These are phyloP conservation scores for Rhododendron kiyosumense DNA, from an alignment of 148 eudicot genomes.

Conservation along the genomic window DNA sequence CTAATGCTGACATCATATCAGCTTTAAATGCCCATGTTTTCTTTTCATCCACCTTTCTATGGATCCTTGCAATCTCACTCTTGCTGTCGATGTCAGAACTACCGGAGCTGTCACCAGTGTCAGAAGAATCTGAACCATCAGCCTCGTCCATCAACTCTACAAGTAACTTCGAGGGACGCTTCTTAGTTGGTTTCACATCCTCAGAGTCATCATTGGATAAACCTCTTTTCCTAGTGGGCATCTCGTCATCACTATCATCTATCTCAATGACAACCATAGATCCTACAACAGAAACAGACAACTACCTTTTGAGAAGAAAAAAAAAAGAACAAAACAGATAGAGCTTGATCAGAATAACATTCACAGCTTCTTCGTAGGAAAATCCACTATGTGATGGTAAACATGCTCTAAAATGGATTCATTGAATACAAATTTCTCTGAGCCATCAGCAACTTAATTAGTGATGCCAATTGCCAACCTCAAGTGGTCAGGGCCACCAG, in stretches of 20 bases:
- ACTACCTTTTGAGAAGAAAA: neutral
- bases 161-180: neutral
- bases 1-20: constrained; percentile 29
- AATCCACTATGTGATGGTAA: neutral
- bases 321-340: neutral
- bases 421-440: neutral
- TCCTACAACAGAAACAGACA: constrained; percentile 1
- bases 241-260: constrained; percentile 16
- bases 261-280: neutral
- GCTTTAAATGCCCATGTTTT: constrained; percentile 25
- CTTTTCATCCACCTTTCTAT: neutral
- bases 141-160: neutral
- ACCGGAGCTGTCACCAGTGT: constrained; percentile 6
- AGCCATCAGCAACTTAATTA: neutral
- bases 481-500: neutral
- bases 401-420: neutral
- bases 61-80: neutral
- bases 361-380: neutral
- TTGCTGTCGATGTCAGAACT: constrained; percentile 4
- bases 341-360: neutral
- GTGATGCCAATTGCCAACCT: neutral
- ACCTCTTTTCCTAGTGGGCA: neutral
- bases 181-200: neutral
- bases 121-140: neutral
- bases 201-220: neutral